Evolutionary conservation across 805 yeast species (phyloP), one percentile per base, ranked within the genome.

Genomic region (Monosporozyma yasuniensis): DNA sequence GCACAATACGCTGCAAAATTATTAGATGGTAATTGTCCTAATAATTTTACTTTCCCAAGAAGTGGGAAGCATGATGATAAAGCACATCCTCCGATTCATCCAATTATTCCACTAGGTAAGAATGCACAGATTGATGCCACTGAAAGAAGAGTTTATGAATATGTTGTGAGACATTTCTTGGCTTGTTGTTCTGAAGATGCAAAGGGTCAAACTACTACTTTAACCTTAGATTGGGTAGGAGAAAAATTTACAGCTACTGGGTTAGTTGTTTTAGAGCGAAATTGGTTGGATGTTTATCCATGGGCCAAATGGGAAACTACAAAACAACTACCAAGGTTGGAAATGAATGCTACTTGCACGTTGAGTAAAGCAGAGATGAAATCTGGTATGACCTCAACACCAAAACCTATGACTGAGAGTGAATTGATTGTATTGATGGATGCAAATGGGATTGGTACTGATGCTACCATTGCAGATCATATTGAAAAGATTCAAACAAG

Each of bases 51-150:
- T n/a, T 60, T 60, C 3, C 99, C 99, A 0, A 70, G 98, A 47
- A 73, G 74, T 38, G 99, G 99, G 4, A 75, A 72, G 11, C 83
- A 87, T 61, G 86, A 89, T 61, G 99, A 93, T 69, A 82, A 88
- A 61, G 98, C 99, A 22, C 99, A 93, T 76, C 98, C 99, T 4
- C 97, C 99, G 0, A 93, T 93, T 51, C 97, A 93, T 66, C 99
- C 99, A 0, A 51, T 77, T 71, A 55, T 73, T 60, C 28, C 71
- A 66, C 44, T 63, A 59, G 46, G 61, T 54, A 23, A 57, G 49
- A 19, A 59, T 61, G 44, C 68, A 52, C 55, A 58, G 32, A 38
- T 64, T 19, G 53, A 60, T 12, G 51, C 54, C 3, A 53, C 54
- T n/a, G 84, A 85, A 54, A 77, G 76, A 57, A 81, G 76, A 53